These are phyloP conservation scores for Yamadazyma diospyri DNA, from an alignment of 1,139 yeast genomes.

Conservation along the genomic window DNA sequence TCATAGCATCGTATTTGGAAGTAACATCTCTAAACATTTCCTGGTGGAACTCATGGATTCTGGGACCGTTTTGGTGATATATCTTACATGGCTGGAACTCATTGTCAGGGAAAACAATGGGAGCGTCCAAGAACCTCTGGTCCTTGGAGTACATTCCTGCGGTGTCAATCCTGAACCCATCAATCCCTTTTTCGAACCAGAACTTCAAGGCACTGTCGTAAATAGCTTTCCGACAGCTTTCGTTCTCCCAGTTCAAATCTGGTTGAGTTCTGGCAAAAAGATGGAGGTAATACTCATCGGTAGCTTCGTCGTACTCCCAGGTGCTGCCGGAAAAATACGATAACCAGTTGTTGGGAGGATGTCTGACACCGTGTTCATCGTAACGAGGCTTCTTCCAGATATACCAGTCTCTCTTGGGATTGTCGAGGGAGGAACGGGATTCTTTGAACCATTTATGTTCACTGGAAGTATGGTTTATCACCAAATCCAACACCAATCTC, in stretches of 20 bases:
- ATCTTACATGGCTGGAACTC: slow-evolving; percentile 39
- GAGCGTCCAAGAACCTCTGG: slow-evolving; percentile 48
- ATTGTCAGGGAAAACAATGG: slow-evolving; percentile 40
- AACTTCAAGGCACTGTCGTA: slow-evolving; percentile 47
- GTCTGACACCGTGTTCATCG: slow-evolving; percentile 41
- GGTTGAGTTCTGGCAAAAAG: slow-evolving; percentile 54
- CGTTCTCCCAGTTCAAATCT: slow-evolving; percentile 61
- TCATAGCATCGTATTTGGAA: slow-evolving; percentile 51
- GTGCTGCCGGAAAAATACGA: slow-evolving; percentile 54
- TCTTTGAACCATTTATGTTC: slow-evolving; percentile 60
- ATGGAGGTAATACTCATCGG: slow-evolving; percentile 54
- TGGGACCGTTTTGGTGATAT: slow-evolving; percentile 45
- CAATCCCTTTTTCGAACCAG: slow-evolving; percentile 58
- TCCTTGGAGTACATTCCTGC: slow-evolving; percentile 54
- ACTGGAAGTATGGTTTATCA: slow-evolving; percentile 56
- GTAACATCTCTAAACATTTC: slow-evolving; percentile 48
- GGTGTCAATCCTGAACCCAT: slow-evolving; percentile 59
- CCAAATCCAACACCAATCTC: slow-evolving; percentile 54
- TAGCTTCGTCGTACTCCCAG: slow-evolving; percentile 53
- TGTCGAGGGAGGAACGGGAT: slow-evolving; percentile 48
- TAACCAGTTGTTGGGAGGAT: slow-evolving; percentile 59
- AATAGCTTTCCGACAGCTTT: slow-evolving; percentile 48
- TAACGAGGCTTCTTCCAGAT: slow-evolving; percentile 51
- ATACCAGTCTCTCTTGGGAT: slow-evolving; percentile 63
- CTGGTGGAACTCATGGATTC: slow-evolving; percentile 56